These are phyloP conservation scores for Termitomyces sp. DNA, from an alignment of 768 basidiomycete genomes.

Conservation along the genomic window DNA sequence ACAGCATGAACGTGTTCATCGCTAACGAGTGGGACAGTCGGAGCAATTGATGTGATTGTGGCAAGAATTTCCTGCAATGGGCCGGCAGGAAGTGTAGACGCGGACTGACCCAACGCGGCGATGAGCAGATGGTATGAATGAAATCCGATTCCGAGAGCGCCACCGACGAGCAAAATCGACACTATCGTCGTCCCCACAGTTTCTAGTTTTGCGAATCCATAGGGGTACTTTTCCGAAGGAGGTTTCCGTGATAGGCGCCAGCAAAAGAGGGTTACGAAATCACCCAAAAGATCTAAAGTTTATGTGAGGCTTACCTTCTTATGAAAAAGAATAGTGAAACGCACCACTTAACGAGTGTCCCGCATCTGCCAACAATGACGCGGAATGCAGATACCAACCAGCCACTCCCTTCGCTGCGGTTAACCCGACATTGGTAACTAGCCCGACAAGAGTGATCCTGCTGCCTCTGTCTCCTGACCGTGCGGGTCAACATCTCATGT, in stretches of 20 bases:
- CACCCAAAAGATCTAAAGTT: constrained; percentile 71
- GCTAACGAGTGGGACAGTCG: constrained; percentile 48
- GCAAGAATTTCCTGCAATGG: constrained; percentile 60
- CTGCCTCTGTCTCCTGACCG: constrained; percentile 73
- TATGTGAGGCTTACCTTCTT: constrained; percentile 3
- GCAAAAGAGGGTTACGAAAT: constrained; percentile 86
- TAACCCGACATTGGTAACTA: constrained; percentile 77
- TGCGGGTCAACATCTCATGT: not conserved
- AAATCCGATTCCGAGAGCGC: constrained; percentile 81
- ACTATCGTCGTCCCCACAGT: constrained; percentile 91
- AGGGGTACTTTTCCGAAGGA: constrained; percentile 80
- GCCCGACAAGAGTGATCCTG: constrained; percentile 80
- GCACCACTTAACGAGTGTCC: constrained; percentile 86
- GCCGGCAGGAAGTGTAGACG: constrained; percentile 62
- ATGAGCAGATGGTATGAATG: constrained; percentile 87
- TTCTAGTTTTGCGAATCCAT: constrained; percentile 92
- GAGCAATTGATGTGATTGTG: constrained; percentile 50
- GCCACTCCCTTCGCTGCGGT: constrained; percentile 84
- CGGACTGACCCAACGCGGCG: constrained; percentile 64
- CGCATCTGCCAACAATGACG: constrained; percentile 88
- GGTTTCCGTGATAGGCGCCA: constrained; percentile 83
- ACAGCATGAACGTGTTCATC: constrained; percentile 61
- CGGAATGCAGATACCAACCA: constrained; percentile 88
- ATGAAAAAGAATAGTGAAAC: constrained; percentile 22
- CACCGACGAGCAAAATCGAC: constrained; percentile 81